Evolutionary conservation across 2,329 filamentous ascomycete species (phyloP).

Genomic region (Ophiosphaerella narmari): DNA sequence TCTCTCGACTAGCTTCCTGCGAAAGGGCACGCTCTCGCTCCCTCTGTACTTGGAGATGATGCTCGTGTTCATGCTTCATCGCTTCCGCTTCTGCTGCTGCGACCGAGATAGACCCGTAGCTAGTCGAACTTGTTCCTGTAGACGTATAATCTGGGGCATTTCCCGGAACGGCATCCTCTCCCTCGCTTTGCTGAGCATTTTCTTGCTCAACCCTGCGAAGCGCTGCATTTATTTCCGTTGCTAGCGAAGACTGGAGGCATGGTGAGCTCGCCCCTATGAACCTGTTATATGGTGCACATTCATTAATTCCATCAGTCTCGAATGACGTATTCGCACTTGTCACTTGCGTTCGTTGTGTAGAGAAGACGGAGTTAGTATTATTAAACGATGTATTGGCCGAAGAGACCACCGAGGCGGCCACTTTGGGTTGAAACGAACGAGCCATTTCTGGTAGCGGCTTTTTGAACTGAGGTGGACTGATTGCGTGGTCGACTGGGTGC

Average conservation of each 20-base stretch:
- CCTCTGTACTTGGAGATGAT: neutral
- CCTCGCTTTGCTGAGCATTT: too few species aligned
- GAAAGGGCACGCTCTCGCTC: slow-evolving; percentile 6
- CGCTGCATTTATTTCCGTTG: slow-evolving; percentile 14
- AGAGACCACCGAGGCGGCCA: slow-evolving; percentile 8
- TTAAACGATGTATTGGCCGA: slow-evolving; percentile 32
- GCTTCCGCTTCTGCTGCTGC: slow-evolving; percentile 4
- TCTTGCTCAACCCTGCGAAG: neutral
- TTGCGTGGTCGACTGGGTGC: slow-evolving; percentile 17
- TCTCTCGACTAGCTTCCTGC: slow-evolving; percentile 20
- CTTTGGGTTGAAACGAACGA: slow-evolving; percentile 20
- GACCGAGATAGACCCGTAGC: too few species aligned
- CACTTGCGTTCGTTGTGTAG: slow-evolving; percentile 27
- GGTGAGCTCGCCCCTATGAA: slow-evolving; percentile 24
- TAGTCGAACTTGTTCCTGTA: too few species aligned
- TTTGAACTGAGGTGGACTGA: slow-evolving; percentile 18
- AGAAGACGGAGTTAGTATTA: slow-evolving; percentile 14
- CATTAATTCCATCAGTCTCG: slow-evolving; percentile 10
- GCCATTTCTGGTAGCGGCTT: slow-evolving; percentile 26
- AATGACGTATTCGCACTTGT: slow-evolving; percentile 34
- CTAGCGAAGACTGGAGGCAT: slow-evolving; percentile 22
- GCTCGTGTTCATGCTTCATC: slow-evolving; percentile 5
- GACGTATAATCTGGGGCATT: too few species aligned
- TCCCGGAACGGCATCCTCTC: too few species aligned
- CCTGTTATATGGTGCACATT: slow-evolving; percentile 10